A percentile compares a stretch with the other conserved stretches of the same genome.
Conservation (phyloP, 1,284 basidiomycete species). For the Boletus semigastroideus region DNA sequence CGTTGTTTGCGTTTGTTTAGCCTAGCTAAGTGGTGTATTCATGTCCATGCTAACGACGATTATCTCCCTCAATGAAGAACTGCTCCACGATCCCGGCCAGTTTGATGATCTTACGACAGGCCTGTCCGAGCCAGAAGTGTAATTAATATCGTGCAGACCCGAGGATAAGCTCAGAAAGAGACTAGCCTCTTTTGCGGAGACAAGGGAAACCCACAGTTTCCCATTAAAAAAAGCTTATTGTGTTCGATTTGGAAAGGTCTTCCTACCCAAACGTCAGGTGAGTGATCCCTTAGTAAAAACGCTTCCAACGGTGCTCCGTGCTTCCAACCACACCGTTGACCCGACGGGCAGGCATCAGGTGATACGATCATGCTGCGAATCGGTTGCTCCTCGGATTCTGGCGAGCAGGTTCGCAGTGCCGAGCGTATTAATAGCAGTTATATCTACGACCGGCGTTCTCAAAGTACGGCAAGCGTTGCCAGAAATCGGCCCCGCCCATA, state of each 20-base stretch:
- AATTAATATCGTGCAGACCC: not conserved
- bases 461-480: not conserved
- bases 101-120: not conserved
- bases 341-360: constrained; percentile 5
- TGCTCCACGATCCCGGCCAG: no score
- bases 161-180: constrained; percentile 1
- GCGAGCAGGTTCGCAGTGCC: constrained; percentile 4
- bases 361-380: not conserved
- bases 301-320: not conserved
- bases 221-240: not conserved
- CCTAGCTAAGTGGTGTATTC: no score
- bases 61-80: no score
- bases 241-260: not conserved
- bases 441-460: constrained; percentile 7
- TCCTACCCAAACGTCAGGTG: constrained; percentile 8
- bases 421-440: constrained; percentile 1
- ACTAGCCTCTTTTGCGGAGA: constrained; percentile 10
- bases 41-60: no score
- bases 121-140: not conserved
- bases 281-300: constrained; percentile 8
- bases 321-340: not conserved
- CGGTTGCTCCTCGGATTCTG: constrained; percentile 8
- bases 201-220: not conserved
- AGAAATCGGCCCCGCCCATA: not conserved
- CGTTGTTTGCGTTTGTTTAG: constrained; percentile 17